A percentile compares a stretch with the other conserved stretches of the same genome.
Evolutionary conservation across 257 asterid genomes (phyloP).

Genomic region (Solanum paucissectum): DNA sequence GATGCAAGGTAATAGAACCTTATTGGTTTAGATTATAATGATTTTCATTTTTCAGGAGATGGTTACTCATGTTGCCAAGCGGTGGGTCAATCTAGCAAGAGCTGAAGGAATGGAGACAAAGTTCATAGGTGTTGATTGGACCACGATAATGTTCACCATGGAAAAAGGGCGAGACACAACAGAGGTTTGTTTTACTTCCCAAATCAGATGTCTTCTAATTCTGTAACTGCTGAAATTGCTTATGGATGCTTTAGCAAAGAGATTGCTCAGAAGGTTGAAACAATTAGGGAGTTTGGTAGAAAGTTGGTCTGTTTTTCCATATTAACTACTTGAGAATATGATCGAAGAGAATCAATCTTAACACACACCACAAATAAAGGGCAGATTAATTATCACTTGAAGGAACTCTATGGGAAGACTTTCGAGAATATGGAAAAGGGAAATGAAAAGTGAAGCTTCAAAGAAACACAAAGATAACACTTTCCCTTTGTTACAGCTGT

Average conservation of each 20-base stretch:
- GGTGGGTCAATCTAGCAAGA: constrained; percentile 73
- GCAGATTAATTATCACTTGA: neutral
- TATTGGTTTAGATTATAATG: neutral
- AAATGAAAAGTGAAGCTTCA: neutral
- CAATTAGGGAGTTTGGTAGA: neutral
- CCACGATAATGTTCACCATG: constrained; percentile 88
- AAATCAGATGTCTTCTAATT: neutral
- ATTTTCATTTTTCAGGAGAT: constrained; percentile 47
- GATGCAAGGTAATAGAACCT: neutral
- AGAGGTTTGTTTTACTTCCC: constrained; percentile 46
- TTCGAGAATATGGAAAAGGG: neutral
- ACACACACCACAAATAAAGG: neutral
- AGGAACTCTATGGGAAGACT: neutral
- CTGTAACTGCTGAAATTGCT: neutral
- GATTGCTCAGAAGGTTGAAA: neutral
- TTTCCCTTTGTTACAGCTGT: neutral
- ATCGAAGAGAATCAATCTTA: neutral
- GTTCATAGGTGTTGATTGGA: constrained; percentile 60
- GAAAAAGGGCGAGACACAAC: constrained; percentile 66
- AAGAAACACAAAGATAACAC: neutral
- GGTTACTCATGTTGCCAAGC: constrained; percentile 62
- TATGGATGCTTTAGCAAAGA: neutral
- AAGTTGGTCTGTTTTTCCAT: neutral
- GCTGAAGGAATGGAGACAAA: constrained; percentile 67
- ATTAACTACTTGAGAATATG: neutral